These are phyloP conservation scores for Hypocreales sp. DNA, from an alignment of 2,329 filamentous ascomycete species.

Conservation along the genomic window DNA sequence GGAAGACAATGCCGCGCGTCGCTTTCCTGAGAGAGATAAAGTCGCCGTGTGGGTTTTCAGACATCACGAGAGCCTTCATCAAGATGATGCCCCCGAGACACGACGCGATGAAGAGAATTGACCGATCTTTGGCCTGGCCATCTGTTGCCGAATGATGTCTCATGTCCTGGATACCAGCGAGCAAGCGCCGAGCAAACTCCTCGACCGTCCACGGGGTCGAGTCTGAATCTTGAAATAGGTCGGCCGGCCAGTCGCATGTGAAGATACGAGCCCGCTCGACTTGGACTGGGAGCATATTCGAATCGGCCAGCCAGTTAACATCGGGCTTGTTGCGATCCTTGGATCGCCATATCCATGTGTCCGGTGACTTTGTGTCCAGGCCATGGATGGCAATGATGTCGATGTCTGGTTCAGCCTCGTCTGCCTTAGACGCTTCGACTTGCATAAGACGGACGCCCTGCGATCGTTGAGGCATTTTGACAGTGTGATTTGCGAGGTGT, in stretches of 20 bases:
- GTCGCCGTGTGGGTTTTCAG: conserved; percentile 6
- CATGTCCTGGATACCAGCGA: conserved; percentile 10
- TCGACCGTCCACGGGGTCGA: conserved; percentile 6
- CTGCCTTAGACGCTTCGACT: too few species aligned
- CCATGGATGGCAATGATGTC: conserved; percentile 21
- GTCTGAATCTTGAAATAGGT: conserved; percentile 6
- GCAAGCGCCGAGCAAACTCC: conserved; percentile 9
- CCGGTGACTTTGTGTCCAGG: conserved; percentile 13
- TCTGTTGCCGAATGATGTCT: conserved; percentile 2
- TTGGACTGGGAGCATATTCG: conserved; percentile 9
- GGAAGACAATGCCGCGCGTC: conserved; percentile 11
- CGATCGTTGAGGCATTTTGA: too few species aligned
- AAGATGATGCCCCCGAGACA: conserved; percentile 17
- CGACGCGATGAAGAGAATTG: conserved; percentile 17
- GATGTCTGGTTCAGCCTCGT: conserved; percentile 6
- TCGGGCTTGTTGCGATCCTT: neutral
- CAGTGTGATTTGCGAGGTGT: too few species aligned
- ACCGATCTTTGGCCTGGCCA: conserved; percentile 4
- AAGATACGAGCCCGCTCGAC: conserved; percentile 10
- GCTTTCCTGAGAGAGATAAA: conserved; percentile 6
- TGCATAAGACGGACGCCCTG: too few species aligned
- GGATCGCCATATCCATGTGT: conserved; percentile 11
- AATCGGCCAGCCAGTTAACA: conserved; percentile 12
- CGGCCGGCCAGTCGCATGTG: conserved; percentile 13
- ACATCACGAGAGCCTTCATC: conserved; percentile 11